Evolutionary conservation across 768 basidiomycete genomes (phyloP).

Genomic region (Naganishia vaughanmartiniae): DNA sequence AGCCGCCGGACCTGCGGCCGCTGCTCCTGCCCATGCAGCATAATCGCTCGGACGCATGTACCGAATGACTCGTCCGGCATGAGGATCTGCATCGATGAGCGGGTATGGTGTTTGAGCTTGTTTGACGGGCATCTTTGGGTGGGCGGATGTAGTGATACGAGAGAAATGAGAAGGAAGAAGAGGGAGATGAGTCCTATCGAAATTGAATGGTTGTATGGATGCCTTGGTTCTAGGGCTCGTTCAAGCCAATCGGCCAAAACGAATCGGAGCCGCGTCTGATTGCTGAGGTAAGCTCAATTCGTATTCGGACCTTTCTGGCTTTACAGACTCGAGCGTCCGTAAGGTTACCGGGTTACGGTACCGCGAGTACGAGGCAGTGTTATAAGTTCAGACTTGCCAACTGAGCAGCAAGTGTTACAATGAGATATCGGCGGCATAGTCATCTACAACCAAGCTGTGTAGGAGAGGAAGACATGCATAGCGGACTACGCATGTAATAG

Average conservation of each 20-base stretch:
- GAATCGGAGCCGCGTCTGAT: conserved; percentile 1
- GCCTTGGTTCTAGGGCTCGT: background rate
- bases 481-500: too few species aligned
- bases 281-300: conserved; percentile 3
- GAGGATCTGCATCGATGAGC: conserved; percentile 90
- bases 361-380: too few species aligned
- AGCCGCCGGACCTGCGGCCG: conserved; percentile 75
- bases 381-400: too few species aligned
- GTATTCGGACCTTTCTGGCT: background rate
- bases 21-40: conserved; percentile 73
- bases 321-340: background rate
- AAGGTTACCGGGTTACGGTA: too few species aligned
- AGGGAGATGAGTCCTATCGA: background rate
- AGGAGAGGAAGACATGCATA: too few species aligned
- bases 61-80: conserved; percentile 76
- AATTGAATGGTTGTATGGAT: background rate
- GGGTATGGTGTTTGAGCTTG: conserved; percentile 64
- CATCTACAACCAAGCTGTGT: too few species aligned
- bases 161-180: too few species aligned
- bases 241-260: conserved; percentile 22
- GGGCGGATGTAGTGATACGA: background rate
- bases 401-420: too few species aligned
- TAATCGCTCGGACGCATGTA: conserved; percentile 89
- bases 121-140: conserved; percentile 44
- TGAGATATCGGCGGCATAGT: too few species aligned